Evolutionary conservation across 768 basidiomycete species (phyloP).

Genomic region (Lactarius akahatsu): DNA sequence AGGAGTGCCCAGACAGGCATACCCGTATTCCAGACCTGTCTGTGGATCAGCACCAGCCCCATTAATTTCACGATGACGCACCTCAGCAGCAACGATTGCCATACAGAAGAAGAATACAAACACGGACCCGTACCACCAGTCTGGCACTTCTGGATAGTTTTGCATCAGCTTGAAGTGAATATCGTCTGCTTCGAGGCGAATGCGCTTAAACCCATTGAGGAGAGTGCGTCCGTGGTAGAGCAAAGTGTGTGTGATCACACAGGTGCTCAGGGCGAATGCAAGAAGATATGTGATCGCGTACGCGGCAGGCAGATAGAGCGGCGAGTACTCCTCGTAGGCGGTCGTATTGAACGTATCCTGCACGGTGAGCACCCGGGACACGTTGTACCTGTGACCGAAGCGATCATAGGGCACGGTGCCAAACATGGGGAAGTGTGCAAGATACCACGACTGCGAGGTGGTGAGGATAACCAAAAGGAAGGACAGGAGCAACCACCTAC

Average conservation of each 20-base stretch:
- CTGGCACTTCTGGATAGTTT: slow-evolving; percentile 85
- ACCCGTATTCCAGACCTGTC: slow-evolving; percentile 73
- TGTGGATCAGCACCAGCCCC: not conserved
- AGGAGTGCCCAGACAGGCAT: slow-evolving; percentile 88
- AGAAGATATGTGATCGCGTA: slow-evolving; percentile 89
- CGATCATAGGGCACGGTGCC: slow-evolving; percentile 79
- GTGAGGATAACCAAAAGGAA: slow-evolving; percentile 23
- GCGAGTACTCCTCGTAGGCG: slow-evolving; percentile 83
- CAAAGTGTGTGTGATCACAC: slow-evolving; percentile 82
- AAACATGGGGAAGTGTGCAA: slow-evolving; percentile 87
- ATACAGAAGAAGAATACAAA: slow-evolving; percentile 69
- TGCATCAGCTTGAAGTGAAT: slow-evolving; percentile 95
- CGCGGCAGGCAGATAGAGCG: slow-evolving; percentile 85
- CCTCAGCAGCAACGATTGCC: slow-evolving; percentile 73
- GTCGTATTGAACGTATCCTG: slow-evolving; percentile 68
- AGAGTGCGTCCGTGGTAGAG: slow-evolving; percentile 86
- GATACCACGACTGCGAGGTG: slow-evolving; percentile 63
- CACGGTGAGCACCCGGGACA: slow-evolving; percentile 63
- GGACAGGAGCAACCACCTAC: slow-evolving; percentile 47
- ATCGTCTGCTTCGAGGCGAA: slow-evolving; percentile 81
- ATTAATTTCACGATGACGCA: slow-evolving; percentile 34
- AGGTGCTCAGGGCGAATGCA: slow-evolving; percentile 80
- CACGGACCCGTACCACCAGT: slow-evolving; percentile 69
- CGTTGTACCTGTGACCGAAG: slow-evolving; percentile 73
- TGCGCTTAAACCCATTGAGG: slow-evolving; percentile 66